Base-by-base conservation (phyloP, 352 stramenopile species). In the Phytophthora ohioensis region DNA sequence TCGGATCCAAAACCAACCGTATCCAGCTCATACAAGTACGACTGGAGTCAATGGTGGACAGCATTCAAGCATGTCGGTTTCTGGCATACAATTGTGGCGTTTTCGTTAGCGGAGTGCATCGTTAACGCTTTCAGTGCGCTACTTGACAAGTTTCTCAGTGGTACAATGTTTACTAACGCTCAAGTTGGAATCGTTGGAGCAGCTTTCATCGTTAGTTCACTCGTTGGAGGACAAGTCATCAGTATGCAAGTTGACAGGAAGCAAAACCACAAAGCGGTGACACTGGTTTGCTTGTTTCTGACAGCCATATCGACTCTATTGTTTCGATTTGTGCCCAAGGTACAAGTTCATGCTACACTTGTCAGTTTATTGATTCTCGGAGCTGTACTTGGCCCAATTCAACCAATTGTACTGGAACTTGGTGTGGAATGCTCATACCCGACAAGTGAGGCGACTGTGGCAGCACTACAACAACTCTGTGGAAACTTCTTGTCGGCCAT, bases 381-480 rank as follows among this genome's bases (percentile, higher is more conserved):
- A 35, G 76, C 75, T 12, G 84, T 85, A 30, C 68, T 92, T 2
- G 84, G 84, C 1, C 84, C 84, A 4, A 57, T 91, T 17, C 84
- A 92, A 32, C 84, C 84, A 3, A 84, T 92, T 21, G 79, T 84
- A 15, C 64, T 92, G 8, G 84, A 92, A 36, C 66, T 92, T 5
- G 83, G 83, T 10, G 84, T 92, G 27, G 85, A 92, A 56, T 92
- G 85, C 41, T 74, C 85, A 4, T 90, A 85, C 49, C 85, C 85
- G 4, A 92, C 85, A 10, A 91, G 82, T 36, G 85, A 92, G 39
- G 78, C 85, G n/a, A 91, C 85, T 0, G 85, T 92, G 34, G 85
- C 85, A 4, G 85, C 82, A 42, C 71, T 92, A 5, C 82, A 92
- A 51, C 85, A 92, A 57, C 81, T 92, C 39, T 89, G 81, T 61